A percentile compares a stretch with the other conserved stretches of the same genome.
Conservation (phyloP, 805 yeast species). For the Zygotorulaspora chibaensis region DNA sequence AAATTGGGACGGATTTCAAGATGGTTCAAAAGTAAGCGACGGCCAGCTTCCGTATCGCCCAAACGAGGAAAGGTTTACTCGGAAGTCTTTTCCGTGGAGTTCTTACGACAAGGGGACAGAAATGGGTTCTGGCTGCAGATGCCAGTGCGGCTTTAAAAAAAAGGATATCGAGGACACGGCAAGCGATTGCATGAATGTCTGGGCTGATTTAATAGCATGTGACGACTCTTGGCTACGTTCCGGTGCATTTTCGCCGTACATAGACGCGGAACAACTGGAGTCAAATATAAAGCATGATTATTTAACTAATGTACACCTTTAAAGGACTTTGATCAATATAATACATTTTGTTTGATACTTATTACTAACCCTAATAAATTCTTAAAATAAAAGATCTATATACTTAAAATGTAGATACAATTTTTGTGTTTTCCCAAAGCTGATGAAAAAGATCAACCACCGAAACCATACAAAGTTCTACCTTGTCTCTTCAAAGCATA, state of each 20-base stretch:
- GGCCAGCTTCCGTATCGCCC: slow-evolving; percentile 47
- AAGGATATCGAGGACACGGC: slow-evolving; percentile 55
- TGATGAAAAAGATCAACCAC: slow-evolving; percentile 61
- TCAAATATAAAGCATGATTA: slow-evolving; percentile 4
- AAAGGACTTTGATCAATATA: not conserved
- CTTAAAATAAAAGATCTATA: not conserved
- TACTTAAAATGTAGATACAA: not conserved
- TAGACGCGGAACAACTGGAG: slow-evolving; percentile 10
- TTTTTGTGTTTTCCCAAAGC: not conserved
- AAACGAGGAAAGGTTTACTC: slow-evolving; percentile 22
- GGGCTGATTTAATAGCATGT: slow-evolving; percentile 38
- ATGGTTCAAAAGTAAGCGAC: slow-evolving; percentile 5
- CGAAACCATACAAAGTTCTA: slow-evolving; percentile 99
- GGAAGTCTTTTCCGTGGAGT: slow-evolving; percentile 19
- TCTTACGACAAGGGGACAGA: slow-evolving; percentile 36
- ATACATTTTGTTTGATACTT: not conserved
- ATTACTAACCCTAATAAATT: not conserved
- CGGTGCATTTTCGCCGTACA: slow-evolving; percentile 3
- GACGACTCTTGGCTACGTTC: slow-evolving; percentile 6
- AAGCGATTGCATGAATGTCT: slow-evolving; percentile 48
- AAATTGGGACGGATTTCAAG: slow-evolving; percentile 35
- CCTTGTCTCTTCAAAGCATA: slow-evolving; percentile 99
- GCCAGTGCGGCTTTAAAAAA: slow-evolving; percentile 61
- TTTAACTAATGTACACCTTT: not conserved
- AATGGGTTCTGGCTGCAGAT: slow-evolving; percentile 77